phyloP scores from a whole-genome alignment of 805 yeast genomes.

The Candida dajiaensis region DNA sequence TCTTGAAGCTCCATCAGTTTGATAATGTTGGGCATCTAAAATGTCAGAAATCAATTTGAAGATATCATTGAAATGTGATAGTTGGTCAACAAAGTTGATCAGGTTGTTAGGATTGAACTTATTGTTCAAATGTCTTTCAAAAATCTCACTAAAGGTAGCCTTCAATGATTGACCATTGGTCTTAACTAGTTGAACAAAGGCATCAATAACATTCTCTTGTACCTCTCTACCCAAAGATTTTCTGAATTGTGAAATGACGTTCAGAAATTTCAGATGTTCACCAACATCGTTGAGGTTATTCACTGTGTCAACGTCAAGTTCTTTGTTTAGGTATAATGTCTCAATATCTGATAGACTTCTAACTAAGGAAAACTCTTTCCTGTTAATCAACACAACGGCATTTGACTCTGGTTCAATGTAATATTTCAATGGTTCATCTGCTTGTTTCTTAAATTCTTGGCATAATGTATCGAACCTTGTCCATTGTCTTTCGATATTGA shows the following conservation, averaged over 20 bases:
- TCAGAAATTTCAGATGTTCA: constrained; percentile 27
- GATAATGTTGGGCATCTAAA: constrained; percentile 23
- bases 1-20: background rate
- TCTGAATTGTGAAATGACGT: constrained; percentile 34
- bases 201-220: constrained; percentile 26
- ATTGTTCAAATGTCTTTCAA: constrained; percentile 35
- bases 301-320: constrained; percentile 12
- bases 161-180: constrained; percentile 23
- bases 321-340: constrained; percentile 25
- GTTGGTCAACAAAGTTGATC: constrained; percentile 32
- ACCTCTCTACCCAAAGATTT: constrained; percentile 32
- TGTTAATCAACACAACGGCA: constrained; percentile 29
- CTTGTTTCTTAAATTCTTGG: constrained; percentile 57
- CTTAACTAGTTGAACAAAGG: constrained; percentile 20
- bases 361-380: constrained; percentile 28
- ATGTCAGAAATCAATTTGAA: constrained; percentile 33
- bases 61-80: constrained; percentile 33
- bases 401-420: constrained; percentile 29
- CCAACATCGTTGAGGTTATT: constrained; percentile 1
- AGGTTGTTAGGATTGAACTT: constrained; percentile 35
- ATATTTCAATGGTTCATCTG: constrained; percentile 55
- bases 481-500: constrained; percentile 51
- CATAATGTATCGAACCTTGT: constrained; percentile 65
- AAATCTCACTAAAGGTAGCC: constrained; percentile 28
- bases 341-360: constrained; percentile 31